phyloP scores from a whole-genome alignment of 2,329 filamentous ascomycete species.

The Xylariaceae sp. region DNA sequence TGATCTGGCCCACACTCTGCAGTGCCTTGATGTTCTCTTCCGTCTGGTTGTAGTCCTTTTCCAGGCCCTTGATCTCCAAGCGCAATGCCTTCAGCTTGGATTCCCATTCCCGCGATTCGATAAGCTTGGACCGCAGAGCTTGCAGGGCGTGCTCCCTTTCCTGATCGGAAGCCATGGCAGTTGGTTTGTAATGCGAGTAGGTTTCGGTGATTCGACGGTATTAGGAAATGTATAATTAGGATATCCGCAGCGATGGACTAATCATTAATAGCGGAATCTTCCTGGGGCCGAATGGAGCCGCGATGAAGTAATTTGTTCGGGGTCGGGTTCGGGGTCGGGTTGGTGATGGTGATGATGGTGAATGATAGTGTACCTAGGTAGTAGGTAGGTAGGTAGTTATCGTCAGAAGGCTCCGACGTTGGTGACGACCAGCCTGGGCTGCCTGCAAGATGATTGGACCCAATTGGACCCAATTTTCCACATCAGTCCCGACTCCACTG shows the following conservation, averaged over 20 bases:
- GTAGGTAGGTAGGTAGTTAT: no score
- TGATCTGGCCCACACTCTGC: slow-evolving; percentile 98
- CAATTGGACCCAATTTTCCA: slow-evolving; percentile 15
- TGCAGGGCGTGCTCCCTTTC: slow-evolving; percentile 67
- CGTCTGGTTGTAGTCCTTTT: slow-evolving; percentile 92
- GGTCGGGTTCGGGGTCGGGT: neutral
- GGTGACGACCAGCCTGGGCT: slow-evolving; percentile 27
- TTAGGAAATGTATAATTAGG: neutral
- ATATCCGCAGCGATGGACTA: neutral
- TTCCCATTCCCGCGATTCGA: slow-evolving; percentile 98
- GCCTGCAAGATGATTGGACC: slow-evolving; percentile 17
- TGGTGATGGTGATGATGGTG: neutral
- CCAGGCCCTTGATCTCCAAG: slow-evolving; percentile 90
- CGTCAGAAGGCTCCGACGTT: slow-evolving; percentile 12
- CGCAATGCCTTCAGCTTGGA: slow-evolving; percentile 92
- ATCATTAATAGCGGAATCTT: neutral
- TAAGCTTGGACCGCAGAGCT: slow-evolving; percentile 73
- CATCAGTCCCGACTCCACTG: no score
- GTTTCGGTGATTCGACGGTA: neutral
- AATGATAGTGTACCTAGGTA: slow-evolving; percentile 1
- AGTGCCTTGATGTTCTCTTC: slow-evolving; percentile 99
- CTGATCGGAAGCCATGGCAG: slow-evolving; percentile 49
- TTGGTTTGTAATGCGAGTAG: slow-evolving; percentile 11
- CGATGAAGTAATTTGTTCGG: neutral
- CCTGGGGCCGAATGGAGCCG: neutral